Conservation (phyloP, 345 rosid genomes). For the Murraya koenigii region DNA sequence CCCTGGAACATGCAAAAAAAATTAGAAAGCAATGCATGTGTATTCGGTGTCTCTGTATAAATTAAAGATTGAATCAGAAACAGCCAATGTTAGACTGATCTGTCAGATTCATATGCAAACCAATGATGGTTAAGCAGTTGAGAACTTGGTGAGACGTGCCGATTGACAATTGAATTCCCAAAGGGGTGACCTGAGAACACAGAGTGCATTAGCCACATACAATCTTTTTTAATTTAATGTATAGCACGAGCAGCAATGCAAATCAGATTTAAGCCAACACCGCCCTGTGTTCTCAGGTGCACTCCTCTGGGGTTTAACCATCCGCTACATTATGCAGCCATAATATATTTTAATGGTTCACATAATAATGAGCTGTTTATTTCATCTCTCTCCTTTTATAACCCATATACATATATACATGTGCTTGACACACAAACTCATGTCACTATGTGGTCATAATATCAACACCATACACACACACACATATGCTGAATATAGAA, state of each 20-base stretch:
- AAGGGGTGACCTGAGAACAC: constrained; percentile 51
- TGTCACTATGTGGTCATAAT: constrained; percentile 9
- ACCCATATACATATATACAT: too few species aligned
- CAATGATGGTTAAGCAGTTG: not conserved
- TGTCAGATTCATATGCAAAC: too few species aligned
- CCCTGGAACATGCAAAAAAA: not conserved
- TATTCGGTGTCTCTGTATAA: constrained; percentile 10
- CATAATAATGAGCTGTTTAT: too few species aligned
- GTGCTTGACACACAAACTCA: not conserved
- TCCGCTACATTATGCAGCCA: not conserved
- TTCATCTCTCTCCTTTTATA: not conserved
- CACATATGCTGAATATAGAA: too few species aligned
- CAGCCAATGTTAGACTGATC: not conserved
- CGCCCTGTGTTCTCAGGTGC: constrained; percentile 27
- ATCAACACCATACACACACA: too few species aligned
- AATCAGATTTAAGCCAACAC: not conserved
- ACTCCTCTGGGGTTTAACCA: constrained; percentile 22
- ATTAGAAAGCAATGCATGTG: constrained; percentile 19
- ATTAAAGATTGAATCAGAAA: not conserved
- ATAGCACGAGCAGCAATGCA: not conserved
- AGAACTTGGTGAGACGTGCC: not conserved
- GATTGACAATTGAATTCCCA: constrained; percentile 11
- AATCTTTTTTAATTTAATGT: not conserved
- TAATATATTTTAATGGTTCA: not conserved
- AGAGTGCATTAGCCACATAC: not conserved